Evolutionary conservation across 331 rosid genomes (phyloP).

Genomic region (Dryas integrifolia): DNA sequence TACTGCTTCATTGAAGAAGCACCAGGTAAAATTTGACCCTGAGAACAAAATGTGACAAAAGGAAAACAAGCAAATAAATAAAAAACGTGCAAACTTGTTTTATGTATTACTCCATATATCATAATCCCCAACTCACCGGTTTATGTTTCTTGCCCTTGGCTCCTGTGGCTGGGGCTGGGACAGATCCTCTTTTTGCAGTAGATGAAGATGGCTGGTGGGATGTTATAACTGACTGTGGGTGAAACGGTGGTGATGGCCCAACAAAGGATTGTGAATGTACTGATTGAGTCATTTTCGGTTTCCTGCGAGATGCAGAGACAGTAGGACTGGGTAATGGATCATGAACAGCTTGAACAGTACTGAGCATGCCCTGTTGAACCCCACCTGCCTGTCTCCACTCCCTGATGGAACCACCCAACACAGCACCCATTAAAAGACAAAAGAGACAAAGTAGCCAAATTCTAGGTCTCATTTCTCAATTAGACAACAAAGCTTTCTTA

Average conservation of each 20-base stretch:
- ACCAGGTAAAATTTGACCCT: slow-evolving; percentile 54
- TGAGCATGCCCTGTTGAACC: slow-evolving; percentile 54
- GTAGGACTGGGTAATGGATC: slow-evolving; percentile 80
- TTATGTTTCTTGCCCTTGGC: slow-evolving; percentile 78
- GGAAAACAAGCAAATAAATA: slow-evolving; percentile 10
- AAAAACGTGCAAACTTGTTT: not conserved
- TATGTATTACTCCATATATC: slow-evolving; percentile 1
- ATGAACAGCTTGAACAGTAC: slow-evolving; percentile 56
- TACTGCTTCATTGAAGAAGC: slow-evolving; percentile 62
- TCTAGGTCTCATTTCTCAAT: slow-evolving; percentile 23
- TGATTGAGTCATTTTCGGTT: slow-evolving; percentile 58
- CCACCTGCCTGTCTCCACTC: slow-evolving; percentile 92
- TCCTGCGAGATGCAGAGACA: slow-evolving; percentile 78
- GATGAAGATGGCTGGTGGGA: slow-evolving; percentile 81
- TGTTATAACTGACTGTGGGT: slow-evolving; percentile 55
- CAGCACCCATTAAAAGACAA: slow-evolving; percentile 26
- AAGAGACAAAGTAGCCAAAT: slow-evolving; percentile 15
- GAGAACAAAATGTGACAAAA: slow-evolving; percentile 21
- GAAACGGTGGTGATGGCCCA: slow-evolving; percentile 67
- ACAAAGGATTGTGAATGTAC: slow-evolving; percentile 65
- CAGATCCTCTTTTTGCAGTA: slow-evolving; percentile 64
- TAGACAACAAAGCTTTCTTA: slow-evolving; percentile 15
- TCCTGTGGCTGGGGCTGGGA: slow-evolving; percentile 37
- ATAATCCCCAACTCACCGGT: slow-evolving; percentile 53
- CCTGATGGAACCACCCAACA: slow-evolving; percentile 42